phyloP scores from a whole-genome alignment of 2,329 filamentous ascomycete species.

The Phoma sp. region DNA sequence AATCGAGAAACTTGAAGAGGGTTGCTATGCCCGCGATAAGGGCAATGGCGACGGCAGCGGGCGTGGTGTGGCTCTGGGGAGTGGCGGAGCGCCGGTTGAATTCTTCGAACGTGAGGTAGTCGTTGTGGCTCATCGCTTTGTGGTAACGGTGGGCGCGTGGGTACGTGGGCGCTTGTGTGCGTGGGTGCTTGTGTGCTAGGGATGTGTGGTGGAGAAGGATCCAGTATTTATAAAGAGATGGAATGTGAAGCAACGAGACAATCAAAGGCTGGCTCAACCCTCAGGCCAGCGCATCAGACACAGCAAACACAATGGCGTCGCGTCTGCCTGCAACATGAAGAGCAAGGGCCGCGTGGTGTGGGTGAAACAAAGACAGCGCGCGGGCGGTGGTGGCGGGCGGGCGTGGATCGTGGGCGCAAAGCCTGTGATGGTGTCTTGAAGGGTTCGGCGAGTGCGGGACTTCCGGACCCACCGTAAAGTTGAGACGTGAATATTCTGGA shows the following conservation, averaged over 20 bases:
- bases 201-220: slow-evolving; percentile 9
- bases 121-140: slow-evolving; percentile 30
- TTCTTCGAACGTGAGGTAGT: slow-evolving; percentile 26
- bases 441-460: slow-evolving; percentile 7
- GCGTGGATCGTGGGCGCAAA: slow-evolving; percentile 22
- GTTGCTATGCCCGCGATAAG: slow-evolving; percentile 33
- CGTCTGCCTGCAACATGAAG: slow-evolving; percentile 46
- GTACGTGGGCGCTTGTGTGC: background rate
- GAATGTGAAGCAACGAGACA: slow-evolving; percentile 18
- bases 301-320: slow-evolving; percentile 36
- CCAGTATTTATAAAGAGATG: slow-evolving; percentile 9
- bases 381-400: slow-evolving; percentile 21
- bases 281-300: slow-evolving; percentile 43
- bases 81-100: slow-evolving; percentile 23
- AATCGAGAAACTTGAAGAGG: slow-evolving; percentile 37
- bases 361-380: slow-evolving; percentile 16
- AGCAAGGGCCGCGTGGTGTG: slow-evolving; percentile 14
- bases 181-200: background rate
- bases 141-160: background rate
- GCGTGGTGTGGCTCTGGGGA: slow-evolving; percentile 17
- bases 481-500: slow-evolving; percentile 1
- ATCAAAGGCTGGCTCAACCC: slow-evolving; percentile 31
- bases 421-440: slow-evolving; percentile 11
- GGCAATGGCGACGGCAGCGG: slow-evolving; percentile 27
- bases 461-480: slow-evolving; percentile 13